Conservation (phyloP, 208 protist genomes). For the Acanthamoeba triangularis region DNA sequence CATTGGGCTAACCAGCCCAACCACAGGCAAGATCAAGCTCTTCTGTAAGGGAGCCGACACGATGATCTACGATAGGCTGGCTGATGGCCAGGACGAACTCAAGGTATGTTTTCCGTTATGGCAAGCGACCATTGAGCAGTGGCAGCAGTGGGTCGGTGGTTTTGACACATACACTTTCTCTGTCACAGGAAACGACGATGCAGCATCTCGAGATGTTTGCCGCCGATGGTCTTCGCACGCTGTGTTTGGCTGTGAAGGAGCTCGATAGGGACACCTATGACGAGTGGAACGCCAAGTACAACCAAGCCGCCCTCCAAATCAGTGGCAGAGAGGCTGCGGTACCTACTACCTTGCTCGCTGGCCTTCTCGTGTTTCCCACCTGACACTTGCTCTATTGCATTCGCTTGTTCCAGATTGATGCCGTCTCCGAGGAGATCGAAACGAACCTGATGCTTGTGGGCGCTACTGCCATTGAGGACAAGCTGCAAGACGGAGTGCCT, state of each 20-base stretch:
- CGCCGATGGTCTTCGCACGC: constrained; percentile 84
- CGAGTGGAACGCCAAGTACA: constrained; percentile 75
- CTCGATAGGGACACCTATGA: constrained; percentile 79
- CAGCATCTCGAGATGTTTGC: constrained; percentile 84
- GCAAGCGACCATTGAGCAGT: constrained; percentile 34
- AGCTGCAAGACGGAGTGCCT: constrained; percentile 96
- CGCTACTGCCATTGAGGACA: constrained; percentile 96
- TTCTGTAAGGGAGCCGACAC: constrained; percentile 89
- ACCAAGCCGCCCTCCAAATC: constrained; percentile 65
- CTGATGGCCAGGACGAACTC: constrained; percentile 29
- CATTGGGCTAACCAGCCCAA: not conserved
- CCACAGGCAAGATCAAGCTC: constrained; percentile 81
- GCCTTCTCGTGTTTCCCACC: not conserved
- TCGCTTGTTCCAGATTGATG: constrained; percentile 29
- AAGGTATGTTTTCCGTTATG: constrained; percentile 59
- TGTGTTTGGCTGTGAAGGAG: constrained; percentile 79
- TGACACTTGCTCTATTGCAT: too few relatives aligned
- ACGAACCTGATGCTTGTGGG: constrained; percentile 92
- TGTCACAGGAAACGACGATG: not conserved
- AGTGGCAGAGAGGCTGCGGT: constrained; percentile 66
- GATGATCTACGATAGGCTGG: constrained; percentile 79
- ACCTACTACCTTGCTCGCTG: not conserved
- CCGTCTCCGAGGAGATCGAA: constrained; percentile 88
- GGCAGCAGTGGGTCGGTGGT: too few relatives aligned
- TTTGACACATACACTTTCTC: not conserved